Evolutionary conservation across 768 basidiomycete genomes (phyloP), one percentile per base, ranked within the genome.

Genomic region (Zangia roseola): DNA sequence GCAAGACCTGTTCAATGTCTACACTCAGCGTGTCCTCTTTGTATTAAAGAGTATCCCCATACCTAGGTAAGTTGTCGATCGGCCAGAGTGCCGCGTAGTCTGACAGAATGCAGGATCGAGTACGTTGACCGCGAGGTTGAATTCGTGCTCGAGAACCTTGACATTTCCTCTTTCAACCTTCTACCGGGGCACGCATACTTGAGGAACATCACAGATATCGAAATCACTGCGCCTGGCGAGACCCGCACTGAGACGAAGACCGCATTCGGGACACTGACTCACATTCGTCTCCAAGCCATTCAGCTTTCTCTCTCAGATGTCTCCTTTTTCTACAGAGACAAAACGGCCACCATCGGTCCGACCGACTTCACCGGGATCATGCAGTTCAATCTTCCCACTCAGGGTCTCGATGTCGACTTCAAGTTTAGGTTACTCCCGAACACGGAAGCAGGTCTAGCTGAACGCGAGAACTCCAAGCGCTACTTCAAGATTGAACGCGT

Each of bases 1-100:
- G 84, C 79, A 84, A 62, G 91, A 94, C 52, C 51, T 91, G 7
- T 84, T 89, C 72, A 87, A 84, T 57, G 85, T 91, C 14, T 91
- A 91, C 59, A 63, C 87, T 1, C 90, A 89, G 14, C 76, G 77
- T 9, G 28, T 80, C 1, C 62, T 86, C 47, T 56, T 51, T 23
- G 67, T 77, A 59, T 53, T 88, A 61, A 79, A 79, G 56, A 77
- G 79, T 44, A 66, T 88, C 13, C 86, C 86, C 10, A 86, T 88
- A 42, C 87, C 87, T 6, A 77, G 86, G 86, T 81, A 49, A 16
- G 71, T 56, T 10, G 5, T 60, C 6, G 13, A 6, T 19, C 1
- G 2, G 50, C 8, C 17, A 7, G 38, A 7, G 10, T 28, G 4
- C 10, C 10, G 30, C 13, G 2, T 9, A 23, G 37, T 14, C 52